These are phyloP conservation scores for Auricularia sp. DNA, from an alignment of 768 basidiomycete species.

Conservation along the genomic window DNA sequence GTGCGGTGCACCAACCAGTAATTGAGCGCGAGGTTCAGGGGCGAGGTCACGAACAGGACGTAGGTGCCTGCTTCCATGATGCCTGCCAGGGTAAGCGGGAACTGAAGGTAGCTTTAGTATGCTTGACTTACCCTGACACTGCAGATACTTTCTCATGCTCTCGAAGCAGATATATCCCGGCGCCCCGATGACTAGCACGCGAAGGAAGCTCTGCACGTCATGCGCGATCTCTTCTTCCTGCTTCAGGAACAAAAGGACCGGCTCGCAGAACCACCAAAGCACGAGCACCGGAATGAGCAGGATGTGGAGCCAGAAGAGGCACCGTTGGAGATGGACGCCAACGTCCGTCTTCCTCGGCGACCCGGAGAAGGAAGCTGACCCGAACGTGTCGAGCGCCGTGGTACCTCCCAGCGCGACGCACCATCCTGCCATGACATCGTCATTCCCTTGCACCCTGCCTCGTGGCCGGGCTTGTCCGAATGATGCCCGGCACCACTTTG, in stretches of 20 bases:
- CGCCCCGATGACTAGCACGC: constrained; percentile 51
- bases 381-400: constrained; percentile 66
- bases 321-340: constrained; percentile 63
- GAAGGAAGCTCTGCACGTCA: constrained; percentile 56
- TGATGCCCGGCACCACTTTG: background rate
- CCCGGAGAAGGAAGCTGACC: constrained; percentile 68
- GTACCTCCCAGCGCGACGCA: constrained; percentile 70
- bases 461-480: constrained; percentile 14
- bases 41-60: constrained; percentile 51
- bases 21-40: constrained; percentile 54
- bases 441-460: constrained; percentile 5
- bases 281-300: constrained; percentile 52
- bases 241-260: constrained; percentile 51
- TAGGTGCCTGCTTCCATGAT: constrained; percentile 66
- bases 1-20: constrained; percentile 55
- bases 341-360: constrained; percentile 46
- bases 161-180: constrained; percentile 72
- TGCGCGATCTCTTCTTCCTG: constrained; percentile 46
- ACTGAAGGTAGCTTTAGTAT: background rate
- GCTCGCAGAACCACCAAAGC: constrained; percentile 55
- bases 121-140: constrained; percentile 54
- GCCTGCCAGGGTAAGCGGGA: constrained; percentile 27
- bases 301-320: constrained; percentile 51
- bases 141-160: constrained; percentile 68
- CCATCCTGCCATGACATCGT: constrained; percentile 62